Conservation (phyloP, 495 filamentous ascomycete species). For the Penicillium macrosclerotiorum region DNA sequence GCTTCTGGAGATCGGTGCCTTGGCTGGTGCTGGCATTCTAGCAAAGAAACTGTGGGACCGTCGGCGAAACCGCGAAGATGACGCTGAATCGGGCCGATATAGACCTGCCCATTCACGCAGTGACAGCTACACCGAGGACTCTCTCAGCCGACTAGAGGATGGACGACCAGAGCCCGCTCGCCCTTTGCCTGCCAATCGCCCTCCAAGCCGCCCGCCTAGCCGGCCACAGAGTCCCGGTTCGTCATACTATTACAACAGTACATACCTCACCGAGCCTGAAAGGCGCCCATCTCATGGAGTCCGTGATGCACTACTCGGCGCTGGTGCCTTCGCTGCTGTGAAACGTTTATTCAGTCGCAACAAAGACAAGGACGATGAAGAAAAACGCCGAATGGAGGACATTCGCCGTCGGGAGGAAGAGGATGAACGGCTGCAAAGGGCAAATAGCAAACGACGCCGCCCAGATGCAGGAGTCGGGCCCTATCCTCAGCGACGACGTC, state of each 20-base stretch:
- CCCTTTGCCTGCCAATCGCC: constrained; percentile 41
- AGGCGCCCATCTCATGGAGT: constrained; percentile 46
- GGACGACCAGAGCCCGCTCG: constrained; percentile 40
- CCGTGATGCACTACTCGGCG: constrained; percentile 62
- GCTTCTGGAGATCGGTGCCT: constrained; percentile 63
- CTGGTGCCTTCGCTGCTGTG: constrained; percentile 64
- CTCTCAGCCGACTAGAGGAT: constrained; percentile 43
- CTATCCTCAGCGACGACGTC: constrained; percentile 52
- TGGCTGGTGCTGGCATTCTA: constrained; percentile 63
- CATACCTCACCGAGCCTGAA: constrained; percentile 39
- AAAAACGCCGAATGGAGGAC: constrained; percentile 62
- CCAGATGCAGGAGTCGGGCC: constrained; percentile 59
- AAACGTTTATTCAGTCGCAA: constrained; percentile 63
- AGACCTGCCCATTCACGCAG: constrained; percentile 41
- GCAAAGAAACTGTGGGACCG: constrained; percentile 64
- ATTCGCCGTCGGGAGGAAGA: constrained; percentile 56
- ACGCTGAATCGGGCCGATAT: constrained; percentile 53
- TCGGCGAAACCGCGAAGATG: constrained; percentile 53
- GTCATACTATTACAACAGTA: constrained; percentile 44
- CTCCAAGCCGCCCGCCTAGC: constrained; percentile 39
- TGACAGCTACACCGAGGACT: constrained; percentile 44
- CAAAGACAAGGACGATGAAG: constrained; percentile 52
- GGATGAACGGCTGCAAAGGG: constrained; percentile 56
- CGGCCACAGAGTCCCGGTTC: constrained; percentile 43
- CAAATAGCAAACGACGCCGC: constrained; percentile 48